phyloP scores from a whole-genome alignment of 306 rosid species.

The Begonia peltatifolia region DNA sequence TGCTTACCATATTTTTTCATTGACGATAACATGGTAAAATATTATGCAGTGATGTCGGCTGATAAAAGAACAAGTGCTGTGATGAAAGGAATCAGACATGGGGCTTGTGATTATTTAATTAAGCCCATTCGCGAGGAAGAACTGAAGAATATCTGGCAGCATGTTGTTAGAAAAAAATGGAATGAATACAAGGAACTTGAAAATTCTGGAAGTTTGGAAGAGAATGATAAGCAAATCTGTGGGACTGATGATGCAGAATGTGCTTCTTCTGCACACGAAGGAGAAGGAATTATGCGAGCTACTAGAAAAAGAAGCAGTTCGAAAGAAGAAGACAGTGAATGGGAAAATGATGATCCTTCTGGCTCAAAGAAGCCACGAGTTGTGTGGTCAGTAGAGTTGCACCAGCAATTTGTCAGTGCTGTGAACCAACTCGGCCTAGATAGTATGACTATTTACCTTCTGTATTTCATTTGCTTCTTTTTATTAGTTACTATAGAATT shows the following conservation, averaged over 20 bases:
- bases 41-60: slow-evolving; percentile 5
- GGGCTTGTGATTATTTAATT: slow-evolving; percentile 3
- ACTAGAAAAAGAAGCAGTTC: slow-evolving; percentile 40
- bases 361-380: slow-evolving; percentile 44
- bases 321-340: slow-evolving; percentile 45
- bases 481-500: slow-evolving; percentile 1
- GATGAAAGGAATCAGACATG: slow-evolving; percentile 3
- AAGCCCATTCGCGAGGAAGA: slow-evolving; percentile 4
- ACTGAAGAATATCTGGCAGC: slow-evolving; percentile 7
- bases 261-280: slow-evolving; percentile 39
- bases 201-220: slow-evolving; percentile 41
- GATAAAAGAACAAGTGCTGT: slow-evolving; percentile 1
- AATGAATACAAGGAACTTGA: slow-evolving; percentile 38
- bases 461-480: background rate
- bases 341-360: slow-evolving; percentile 33
- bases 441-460: slow-evolving; percentile 28
- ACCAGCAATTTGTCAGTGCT: slow-evolving; percentile 33
- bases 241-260: slow-evolving; percentile 42
- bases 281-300: slow-evolving; percentile 29
- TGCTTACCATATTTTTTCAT: slow-evolving; percentile 10
- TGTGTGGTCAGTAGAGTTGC: slow-evolving; percentile 46
- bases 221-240: slow-evolving; percentile 27
- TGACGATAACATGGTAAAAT: slow-evolving; percentile 11
- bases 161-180: slow-evolving; percentile 6
- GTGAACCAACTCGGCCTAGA: slow-evolving; percentile 50